These are phyloP conservation scores for Fraxinus velutina DNA, from an alignment of 305 asterid species.

Conservation along the genomic window DNA sequence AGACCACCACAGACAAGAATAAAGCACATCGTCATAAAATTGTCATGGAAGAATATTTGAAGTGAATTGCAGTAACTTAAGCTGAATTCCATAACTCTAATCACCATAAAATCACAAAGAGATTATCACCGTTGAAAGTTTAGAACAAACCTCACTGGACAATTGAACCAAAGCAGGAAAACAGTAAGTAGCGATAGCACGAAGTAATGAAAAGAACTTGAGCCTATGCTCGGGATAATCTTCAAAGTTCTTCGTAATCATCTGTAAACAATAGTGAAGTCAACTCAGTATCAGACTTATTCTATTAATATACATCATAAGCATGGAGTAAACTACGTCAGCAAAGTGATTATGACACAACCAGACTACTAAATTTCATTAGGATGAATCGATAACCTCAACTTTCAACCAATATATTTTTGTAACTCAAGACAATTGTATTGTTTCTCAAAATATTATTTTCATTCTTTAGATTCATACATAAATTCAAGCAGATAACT, in stretches of 20 bases:
- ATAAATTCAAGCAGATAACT: background rate
- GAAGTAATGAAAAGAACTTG: conserved; percentile 86
- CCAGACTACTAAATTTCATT: background rate
- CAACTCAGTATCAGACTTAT: background rate
- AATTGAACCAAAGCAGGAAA: conserved; percentile 83
- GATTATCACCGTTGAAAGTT: conserved; percentile 8
- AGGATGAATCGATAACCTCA: background rate
- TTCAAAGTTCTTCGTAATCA: conserved; percentile 95
- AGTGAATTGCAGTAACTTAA: background rate
- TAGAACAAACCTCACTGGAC: conserved; percentile 69
- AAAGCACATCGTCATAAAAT: background rate
- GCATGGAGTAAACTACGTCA: no score
- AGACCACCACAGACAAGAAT: conserved; percentile 17
- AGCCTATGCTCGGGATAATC: conserved; percentile 99
- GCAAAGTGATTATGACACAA: no score
- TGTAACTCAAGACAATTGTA: background rate
- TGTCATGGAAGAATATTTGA: background rate
- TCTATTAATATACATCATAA: no score
- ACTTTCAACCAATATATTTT: background rate
- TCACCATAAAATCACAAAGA: background rate
- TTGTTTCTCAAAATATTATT: background rate
- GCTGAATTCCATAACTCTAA: background rate
- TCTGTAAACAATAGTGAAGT: conserved; percentile 42
- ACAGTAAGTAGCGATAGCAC: conserved; percentile 89
- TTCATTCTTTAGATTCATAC: background rate